These are phyloP conservation scores for Hypomyces perniciosus DNA, from an alignment of 2,329 filamentous ascomycete species.

Conservation along the genomic window DNA sequence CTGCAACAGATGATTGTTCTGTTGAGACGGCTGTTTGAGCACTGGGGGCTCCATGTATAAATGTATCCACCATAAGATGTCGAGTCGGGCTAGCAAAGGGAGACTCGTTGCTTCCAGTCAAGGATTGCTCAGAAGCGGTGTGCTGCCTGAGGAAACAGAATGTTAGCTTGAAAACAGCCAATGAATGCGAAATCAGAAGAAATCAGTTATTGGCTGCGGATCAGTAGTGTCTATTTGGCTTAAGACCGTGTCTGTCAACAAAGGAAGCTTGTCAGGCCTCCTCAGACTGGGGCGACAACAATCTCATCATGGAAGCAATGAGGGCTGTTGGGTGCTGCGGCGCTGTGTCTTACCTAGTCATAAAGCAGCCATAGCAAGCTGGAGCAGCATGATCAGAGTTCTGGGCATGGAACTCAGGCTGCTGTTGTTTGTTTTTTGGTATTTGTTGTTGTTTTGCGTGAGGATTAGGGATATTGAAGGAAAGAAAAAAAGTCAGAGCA, in stretches of 20 bases:
- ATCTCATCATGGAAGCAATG: constrained; percentile 33
- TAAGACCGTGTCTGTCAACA: constrained; percentile 49
- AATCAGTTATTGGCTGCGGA: constrained; percentile 16
- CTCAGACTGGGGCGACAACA: constrained; percentile 47
- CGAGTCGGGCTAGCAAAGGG: constrained; percentile 20
- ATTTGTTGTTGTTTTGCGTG: no score
- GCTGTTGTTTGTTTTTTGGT: background rate
- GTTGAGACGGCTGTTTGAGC: background rate
- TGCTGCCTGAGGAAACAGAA: constrained; percentile 1
- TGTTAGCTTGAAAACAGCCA: constrained; percentile 18
- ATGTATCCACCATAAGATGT: constrained; percentile 34
- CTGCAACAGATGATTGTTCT: background rate
- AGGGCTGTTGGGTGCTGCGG: constrained; percentile 1
- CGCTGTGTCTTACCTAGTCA: background rate
- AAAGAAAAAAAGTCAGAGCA: background rate
- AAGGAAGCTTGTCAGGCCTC: constrained; percentile 41
- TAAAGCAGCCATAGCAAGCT: background rate
- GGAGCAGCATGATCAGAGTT: background rate
- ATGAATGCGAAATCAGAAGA: background rate
- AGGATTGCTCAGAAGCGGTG: background rate
- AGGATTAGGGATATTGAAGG: background rate
- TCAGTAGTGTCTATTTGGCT: constrained; percentile 53
- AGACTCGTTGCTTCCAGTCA: constrained; percentile 8
- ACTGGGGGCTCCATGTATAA: constrained; percentile 24
- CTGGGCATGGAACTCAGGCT: background rate